Evolutionary conservation across 2,329 filamentous ascomycete species (phyloP), one percentile per base, ranked within the genome.

Genomic region (Fusarium tuaranense): DNA sequence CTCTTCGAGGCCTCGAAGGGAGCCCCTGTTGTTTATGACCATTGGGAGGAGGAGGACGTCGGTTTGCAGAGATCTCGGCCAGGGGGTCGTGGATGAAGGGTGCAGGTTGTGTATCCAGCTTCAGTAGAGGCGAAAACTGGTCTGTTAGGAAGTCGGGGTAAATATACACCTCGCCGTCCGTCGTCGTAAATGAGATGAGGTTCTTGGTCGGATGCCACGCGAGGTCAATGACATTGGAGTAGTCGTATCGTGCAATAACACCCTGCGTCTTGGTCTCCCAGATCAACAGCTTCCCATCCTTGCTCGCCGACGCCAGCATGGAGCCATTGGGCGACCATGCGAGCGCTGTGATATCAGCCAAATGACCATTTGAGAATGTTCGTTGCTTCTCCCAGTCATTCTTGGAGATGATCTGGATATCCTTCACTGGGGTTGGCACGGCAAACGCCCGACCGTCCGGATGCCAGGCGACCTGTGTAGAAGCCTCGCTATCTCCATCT

Each of bases 311-410:
- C 12, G 92, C 95, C 25, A 99, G 87, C 78, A 99, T 87, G 1
- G 95, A 94, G 44, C 97, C 97, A 80, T 99, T 99, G 2, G 95
- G 95, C 16, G 96, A 98, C 97, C 97, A 99, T 39, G 94, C 92
- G 39, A 97, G 84, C 3, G 95, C 93, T 0, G 95, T 98, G 68
- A 99, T 92, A 75, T 97, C 94, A 20, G 92, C 92, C 48, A 91
- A 91, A 80, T 98, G 97, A 0, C 93, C 95, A 34, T 92, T 91
- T 16, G 91, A 86, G 81, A 99, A 99, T 0, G 87, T 84, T 70
- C 93, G 90, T 82, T 98, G 95, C 76, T 93, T 92, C 80, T 95
- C 94, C 94, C 96, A 98, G 81, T 98, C 95, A 63, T 91, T 91
- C 71, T 92, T 92, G n/a, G 96, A 97, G 66, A 98, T 89, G 44